Conservation (phyloP, 768 basidiomycete species). For the Clavulina sp. region DNA sequence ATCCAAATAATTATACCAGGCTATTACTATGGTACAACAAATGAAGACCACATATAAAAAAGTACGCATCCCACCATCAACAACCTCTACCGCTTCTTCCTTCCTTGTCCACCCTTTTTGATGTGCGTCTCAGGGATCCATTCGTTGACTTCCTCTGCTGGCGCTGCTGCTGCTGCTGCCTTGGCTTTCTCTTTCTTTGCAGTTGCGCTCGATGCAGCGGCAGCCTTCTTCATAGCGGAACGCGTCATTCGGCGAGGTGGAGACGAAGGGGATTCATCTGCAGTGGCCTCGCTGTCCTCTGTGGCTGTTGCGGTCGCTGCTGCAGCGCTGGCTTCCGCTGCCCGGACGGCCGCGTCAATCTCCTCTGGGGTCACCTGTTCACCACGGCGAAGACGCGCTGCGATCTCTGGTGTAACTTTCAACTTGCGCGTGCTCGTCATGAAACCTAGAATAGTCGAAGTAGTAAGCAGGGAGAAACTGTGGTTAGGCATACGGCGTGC, state of each 20-base stretch:
- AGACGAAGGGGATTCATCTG: no score
- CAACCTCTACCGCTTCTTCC: neutral
- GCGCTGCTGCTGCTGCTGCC: neutral
- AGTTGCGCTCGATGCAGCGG: no score
- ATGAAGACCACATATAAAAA: neutral
- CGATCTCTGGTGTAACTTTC: slow-evolving; percentile 11
- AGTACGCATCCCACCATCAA: neutral
- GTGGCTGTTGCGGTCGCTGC: neutral
- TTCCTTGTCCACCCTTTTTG: neutral
- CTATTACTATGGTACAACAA: neutral
- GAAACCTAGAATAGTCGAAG: slow-evolving; percentile 9
- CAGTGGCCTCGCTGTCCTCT: no score
- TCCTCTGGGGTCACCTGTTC: slow-evolving; percentile 10
- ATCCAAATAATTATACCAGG: neutral
- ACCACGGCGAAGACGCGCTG: slow-evolving; percentile 7
- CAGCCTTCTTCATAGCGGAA: no score
- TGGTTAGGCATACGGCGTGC: no score
- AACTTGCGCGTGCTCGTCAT: slow-evolving; percentile 6
- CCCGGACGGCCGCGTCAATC: slow-evolving; percentile 7
- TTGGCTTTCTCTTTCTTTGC: no score
- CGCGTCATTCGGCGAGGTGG: no score
- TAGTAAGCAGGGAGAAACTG: no score
- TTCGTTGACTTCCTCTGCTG: slow-evolving; percentile 8
- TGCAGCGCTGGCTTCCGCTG: neutral
- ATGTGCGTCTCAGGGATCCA: slow-evolving; percentile 10